Conservation (phyloP, 352 stramenopile species). For the Pythium aristosporum region DNA sequence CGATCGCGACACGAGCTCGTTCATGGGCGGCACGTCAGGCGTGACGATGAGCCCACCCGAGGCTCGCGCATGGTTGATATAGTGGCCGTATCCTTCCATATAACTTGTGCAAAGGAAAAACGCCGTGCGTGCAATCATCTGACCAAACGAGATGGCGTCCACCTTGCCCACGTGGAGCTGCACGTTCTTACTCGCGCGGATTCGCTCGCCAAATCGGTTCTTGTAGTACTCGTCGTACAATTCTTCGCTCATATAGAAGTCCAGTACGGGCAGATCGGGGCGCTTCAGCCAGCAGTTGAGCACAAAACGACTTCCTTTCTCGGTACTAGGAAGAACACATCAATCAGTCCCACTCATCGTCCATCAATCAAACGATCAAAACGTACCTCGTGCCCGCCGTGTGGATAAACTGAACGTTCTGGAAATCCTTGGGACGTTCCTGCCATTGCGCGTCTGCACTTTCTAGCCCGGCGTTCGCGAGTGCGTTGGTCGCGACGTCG, state of each 20-base stretch:
- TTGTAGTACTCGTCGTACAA: conserved; percentile 27
- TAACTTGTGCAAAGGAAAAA: conserved; percentile 64
- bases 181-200: conserved; percentile 28
- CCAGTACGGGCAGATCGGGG: conserved; percentile 44
- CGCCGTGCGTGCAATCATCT: conserved; percentile 45
- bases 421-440: conserved; percentile 34
- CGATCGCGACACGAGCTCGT: conserved; percentile 49
- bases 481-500: conserved; percentile 34
- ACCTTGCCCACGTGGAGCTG: conserved; percentile 41
- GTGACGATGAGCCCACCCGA: conserved; percentile 45
- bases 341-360: background rate
- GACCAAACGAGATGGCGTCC: conserved; percentile 42
- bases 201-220: background rate
- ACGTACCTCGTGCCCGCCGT: conserved; percentile 27
- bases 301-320: conserved; percentile 52
- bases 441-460: background rate
- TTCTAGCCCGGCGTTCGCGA: background rate
- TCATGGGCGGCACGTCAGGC: conserved; percentile 63
- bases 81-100: conserved; percentile 67
- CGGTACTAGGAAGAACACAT: conserved; percentile 21
- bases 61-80: conserved; percentile 67
- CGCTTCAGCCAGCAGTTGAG: conserved; percentile 59
- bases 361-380: background rate
- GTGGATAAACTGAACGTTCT: conserved; percentile 46
- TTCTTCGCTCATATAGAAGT: conserved; percentile 51